phyloP scores from a whole-genome alignment of 805 yeast genomes.

The Pichia gijzeniarum region DNA sequence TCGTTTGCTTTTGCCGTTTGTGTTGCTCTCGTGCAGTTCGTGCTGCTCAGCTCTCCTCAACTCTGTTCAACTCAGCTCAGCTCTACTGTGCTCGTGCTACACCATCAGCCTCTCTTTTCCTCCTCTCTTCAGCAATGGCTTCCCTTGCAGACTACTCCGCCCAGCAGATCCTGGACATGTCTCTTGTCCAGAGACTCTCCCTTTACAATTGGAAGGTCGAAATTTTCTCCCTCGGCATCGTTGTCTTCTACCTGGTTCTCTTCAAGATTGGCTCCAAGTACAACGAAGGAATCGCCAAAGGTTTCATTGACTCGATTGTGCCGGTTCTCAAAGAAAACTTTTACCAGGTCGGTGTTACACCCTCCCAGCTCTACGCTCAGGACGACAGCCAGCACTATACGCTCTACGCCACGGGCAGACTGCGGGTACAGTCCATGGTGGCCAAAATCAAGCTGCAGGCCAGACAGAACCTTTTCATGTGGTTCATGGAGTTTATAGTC shows the following conservation, averaged over 20 bases:
- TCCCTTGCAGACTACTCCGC: conserved; percentile 1
- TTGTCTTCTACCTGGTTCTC: conserved; percentile 41
- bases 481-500: conserved; percentile 56
- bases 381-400: conserved; percentile 58
- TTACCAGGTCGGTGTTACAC: conserved; percentile 63
- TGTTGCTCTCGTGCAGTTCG: no score
- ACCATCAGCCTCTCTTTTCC: no score
- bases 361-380: conserved; percentile 42
- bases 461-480: conserved; percentile 72
- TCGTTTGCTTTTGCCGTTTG: no score
- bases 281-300: conserved; percentile 52
- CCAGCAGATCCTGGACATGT: conserved; percentile 54
- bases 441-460: conserved; percentile 61
- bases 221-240: conserved; percentile 44
- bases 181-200: conserved; percentile 50
- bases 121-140: not conserved
- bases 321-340: conserved; percentile 61
- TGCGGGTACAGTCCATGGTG: conserved; percentile 58
- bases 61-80: no score
- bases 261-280: conserved; percentile 53
- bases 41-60: no score
- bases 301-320: conserved; percentile 40
- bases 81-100: no score
- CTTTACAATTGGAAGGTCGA: conserved; percentile 78
- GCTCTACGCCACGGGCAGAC: conserved; percentile 85